Percentiles rank a stretch among this genome's conserved stretches.
These are phyloP conservation scores for Geranium rotundifolium DNA, from an alignment of 345 rosid genomes.

Conservation along the genomic window DNA sequence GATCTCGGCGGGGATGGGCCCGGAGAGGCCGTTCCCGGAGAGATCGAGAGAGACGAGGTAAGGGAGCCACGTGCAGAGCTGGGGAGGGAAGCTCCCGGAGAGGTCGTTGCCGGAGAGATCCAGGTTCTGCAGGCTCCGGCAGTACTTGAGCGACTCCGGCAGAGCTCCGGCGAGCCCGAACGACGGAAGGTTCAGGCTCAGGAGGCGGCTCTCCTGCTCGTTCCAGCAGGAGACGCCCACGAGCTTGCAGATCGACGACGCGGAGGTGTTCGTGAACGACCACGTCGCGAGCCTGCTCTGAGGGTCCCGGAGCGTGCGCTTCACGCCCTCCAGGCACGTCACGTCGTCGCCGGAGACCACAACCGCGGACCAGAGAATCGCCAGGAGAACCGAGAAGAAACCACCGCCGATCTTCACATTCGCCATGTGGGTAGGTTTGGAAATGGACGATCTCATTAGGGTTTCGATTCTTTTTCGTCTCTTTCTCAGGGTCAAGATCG, in stretches of 20 bases:
- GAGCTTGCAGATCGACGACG: conserved; percentile 36
- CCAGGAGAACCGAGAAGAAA: conserved; percentile 5
- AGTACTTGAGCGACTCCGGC: conserved; percentile 40
- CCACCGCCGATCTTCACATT: background rate
- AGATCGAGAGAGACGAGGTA: conserved; percentile 41
- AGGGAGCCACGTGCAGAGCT: conserved; percentile 50
- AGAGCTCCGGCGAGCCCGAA: conserved; percentile 36
- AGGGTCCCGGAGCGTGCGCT: conserved; percentile 33
- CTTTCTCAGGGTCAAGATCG: too few relatives aligned
- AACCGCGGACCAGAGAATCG: conserved; percentile 6
- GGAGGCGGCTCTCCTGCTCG: conserved; percentile 37
- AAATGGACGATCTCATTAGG: background rate
- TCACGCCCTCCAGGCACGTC: conserved; percentile 40
- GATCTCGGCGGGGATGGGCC: conserved; percentile 39
- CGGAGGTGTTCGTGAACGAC: conserved; percentile 36
- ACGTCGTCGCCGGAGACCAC: conserved; percentile 37
- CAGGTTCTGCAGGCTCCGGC: conserved; percentile 36
- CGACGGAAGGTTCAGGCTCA: conserved; percentile 23
- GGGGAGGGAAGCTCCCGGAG: conserved; percentile 39
- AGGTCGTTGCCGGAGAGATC: conserved; percentile 41
- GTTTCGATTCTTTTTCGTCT: background rate
- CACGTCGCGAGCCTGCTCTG: conserved; percentile 18
- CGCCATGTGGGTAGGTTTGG: background rate
- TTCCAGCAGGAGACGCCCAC: conserved; percentile 56
- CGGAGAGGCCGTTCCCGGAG: conserved; percentile 35